Conservation (phyloP, 306 rosid genomes). For the Citrullus colocynthis region DNA sequence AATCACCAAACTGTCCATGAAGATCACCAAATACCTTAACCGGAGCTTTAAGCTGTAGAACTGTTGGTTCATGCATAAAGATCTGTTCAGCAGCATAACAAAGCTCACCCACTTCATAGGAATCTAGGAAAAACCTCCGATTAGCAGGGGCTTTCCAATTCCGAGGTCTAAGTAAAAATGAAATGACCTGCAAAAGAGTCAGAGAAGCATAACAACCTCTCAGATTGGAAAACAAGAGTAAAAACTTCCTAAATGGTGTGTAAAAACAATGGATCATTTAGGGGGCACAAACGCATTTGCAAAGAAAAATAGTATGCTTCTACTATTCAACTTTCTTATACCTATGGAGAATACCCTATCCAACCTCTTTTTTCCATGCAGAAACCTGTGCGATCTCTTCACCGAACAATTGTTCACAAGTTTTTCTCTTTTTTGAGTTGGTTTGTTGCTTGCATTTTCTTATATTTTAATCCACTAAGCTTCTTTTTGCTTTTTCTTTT, state of each 20-base stretch:
- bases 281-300: neutral
- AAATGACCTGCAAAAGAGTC: slow-evolving; percentile 49
- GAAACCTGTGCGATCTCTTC: slow-evolving; percentile 40
- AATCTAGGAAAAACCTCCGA: slow-evolving; percentile 91
- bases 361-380: slow-evolving; percentile 9
- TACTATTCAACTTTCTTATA: neutral
- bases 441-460: neutral
- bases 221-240: slow-evolving; percentile 7
- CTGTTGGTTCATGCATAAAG: slow-evolving; percentile 93
- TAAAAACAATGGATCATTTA: neutral
- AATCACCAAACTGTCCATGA: slow-evolving; percentile 99
- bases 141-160: slow-evolving; percentile 94
- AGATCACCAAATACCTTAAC: slow-evolving; percentile 98
- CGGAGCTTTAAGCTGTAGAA: slow-evolving; percentile 97
- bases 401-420: slow-evolving; percentile 29
- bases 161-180: slow-evolving; percentile 77
- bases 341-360: neutral
- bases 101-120: slow-evolving; percentile 99
- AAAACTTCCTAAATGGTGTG: neutral
- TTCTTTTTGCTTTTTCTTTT: too few species aligned
- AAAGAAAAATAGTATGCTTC: neutral
- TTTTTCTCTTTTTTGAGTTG: neutral
- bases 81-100: slow-evolving; percentile 98
- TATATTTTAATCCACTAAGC: neutral
- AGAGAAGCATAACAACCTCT: neutral